A percentile compares a stretch with the other conserved stretches of the same genome.
Evolutionary conservation across 2,329 filamentous ascomycete genomes (phyloP).

Genomic region (Myriosclerotinia scirpicola): DNA sequence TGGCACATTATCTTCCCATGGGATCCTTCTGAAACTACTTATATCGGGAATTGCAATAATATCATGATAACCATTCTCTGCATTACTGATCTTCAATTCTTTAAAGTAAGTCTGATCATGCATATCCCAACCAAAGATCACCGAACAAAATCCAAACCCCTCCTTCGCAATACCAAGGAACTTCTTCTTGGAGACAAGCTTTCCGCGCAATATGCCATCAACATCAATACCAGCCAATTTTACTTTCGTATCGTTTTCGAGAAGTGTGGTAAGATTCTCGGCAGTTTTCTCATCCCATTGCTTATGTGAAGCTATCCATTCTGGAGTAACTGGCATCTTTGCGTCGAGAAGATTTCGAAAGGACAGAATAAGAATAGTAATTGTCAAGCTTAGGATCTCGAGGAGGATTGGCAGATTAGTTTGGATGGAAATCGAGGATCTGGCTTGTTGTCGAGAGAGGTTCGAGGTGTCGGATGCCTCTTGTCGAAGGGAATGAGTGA

Average conservation of each 20-base stretch:
- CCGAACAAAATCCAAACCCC: constrained; percentile 91
- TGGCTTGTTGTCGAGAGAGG: neutral
- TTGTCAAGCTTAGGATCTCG: neutral
- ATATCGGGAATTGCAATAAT: constrained; percentile 81
- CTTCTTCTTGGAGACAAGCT: constrained; percentile 89
- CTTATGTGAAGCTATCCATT: constrained; percentile 22
- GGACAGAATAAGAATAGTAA: neutral
- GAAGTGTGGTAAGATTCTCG: constrained; percentile 64
- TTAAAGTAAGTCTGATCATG: constrained; percentile 86
- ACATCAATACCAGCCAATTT: constrained; percentile 88
- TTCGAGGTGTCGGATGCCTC: no score
- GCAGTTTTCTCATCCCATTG: constrained; percentile 51
- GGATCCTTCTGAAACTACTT: constrained; percentile 75
- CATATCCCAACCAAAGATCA: constrained; percentile 97
- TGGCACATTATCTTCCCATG: constrained; percentile 84
- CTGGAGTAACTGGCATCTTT: constrained; percentile 21
- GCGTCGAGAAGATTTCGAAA: neutral
- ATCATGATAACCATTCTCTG: constrained; percentile 86
- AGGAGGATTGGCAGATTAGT: neutral
- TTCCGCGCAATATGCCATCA: constrained; percentile 83
- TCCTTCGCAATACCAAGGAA: constrained; percentile 78
- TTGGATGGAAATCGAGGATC: neutral
- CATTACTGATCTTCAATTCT: constrained; percentile 85
- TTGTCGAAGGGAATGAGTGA: neutral
- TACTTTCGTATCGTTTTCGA: constrained; percentile 72